These are phyloP conservation scores for Neofusicoccum sp. DNA, from an alignment of 2,329 filamentous ascomycete species.

Conservation along the genomic window DNA sequence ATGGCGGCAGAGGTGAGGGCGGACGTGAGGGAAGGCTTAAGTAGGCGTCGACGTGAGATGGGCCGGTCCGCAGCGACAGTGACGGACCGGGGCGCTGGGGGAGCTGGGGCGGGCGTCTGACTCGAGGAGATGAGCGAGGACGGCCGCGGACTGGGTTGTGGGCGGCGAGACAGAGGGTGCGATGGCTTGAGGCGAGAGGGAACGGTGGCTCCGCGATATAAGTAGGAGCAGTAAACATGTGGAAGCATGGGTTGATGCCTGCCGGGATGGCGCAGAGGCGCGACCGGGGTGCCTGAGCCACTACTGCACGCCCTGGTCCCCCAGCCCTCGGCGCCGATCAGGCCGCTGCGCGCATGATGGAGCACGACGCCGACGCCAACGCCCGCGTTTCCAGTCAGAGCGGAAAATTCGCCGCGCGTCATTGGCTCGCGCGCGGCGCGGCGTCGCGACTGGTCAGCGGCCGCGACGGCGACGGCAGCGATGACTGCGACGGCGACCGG, in stretches of 20 bases:
- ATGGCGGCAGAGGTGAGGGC: conserved; percentile 3
- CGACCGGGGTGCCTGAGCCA: not conserved
- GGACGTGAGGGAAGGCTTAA: conserved; percentile 5
- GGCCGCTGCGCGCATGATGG: conserved; percentile 12
- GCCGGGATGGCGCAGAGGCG: not conserved
- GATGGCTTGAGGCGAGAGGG: not conserved
- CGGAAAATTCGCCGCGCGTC: not conserved
- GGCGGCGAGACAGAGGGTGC: conserved; percentile 4
- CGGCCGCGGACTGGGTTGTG: not conserved
- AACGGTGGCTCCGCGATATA: not conserved
- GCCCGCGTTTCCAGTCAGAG: conserved; percentile 4
- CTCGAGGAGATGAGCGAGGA: conserved; percentile 7
- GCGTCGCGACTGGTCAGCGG: not conserved
- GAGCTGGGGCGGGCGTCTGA: not conserved
- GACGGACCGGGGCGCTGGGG: not conserved
- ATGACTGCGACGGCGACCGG: conserved; percentile 3
- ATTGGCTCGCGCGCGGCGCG: not conserved
- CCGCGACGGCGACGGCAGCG: not conserved
- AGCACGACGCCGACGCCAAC: conserved; percentile 1
- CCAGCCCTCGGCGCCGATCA: conserved; percentile 8
- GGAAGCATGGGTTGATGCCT: conserved; percentile 11
- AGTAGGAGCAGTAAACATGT: conserved; percentile 1
- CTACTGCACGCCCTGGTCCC: not conserved
- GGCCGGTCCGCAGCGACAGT: not conserved
- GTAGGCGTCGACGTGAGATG: conserved; percentile 3